These are phyloP conservation scores for Microsporum ferrugineum DNA, from an alignment of 2,329 filamentous ascomycete genomes.

Conservation along the genomic window DNA sequence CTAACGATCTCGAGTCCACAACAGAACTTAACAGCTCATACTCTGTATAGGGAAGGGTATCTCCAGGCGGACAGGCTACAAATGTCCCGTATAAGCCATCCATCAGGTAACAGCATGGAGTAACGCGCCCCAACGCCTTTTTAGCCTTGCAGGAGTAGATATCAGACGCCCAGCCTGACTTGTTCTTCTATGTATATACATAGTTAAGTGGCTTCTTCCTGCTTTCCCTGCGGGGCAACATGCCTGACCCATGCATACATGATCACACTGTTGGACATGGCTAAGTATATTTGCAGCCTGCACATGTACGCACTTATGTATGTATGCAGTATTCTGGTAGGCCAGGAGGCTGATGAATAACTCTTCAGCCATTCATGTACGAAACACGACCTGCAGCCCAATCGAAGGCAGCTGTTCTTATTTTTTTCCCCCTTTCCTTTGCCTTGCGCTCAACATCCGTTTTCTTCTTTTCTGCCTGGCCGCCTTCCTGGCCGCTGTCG, in stretches of 20 bases:
- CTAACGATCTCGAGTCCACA: not conserved
- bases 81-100: not conserved
- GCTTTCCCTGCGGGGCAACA: not conserved
- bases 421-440: not conserved
- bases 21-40: not conserved
- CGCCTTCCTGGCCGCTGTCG: not conserved
- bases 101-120: not conserved
- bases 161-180: not conserved
- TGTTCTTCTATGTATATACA: not conserved
- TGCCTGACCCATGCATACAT: not conserved
- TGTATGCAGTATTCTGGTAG: not conserved
- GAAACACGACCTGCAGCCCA: constrained; percentile 1
- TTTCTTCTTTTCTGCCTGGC: not conserved
- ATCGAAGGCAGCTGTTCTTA: not conserved
- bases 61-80: not conserved
- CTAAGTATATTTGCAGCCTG: not conserved
- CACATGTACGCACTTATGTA: not conserved
- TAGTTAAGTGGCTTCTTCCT: not conserved
- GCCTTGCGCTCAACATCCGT: not conserved
- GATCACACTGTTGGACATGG: not conserved
- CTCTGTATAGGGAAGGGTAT: not conserved
- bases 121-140: not conserved
- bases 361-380: not conserved
- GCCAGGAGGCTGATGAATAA: not conserved
- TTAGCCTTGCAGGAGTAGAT: not conserved